These are phyloP conservation scores for Alternaria metachromatica DNA, from an alignment of 2,329 filamentous ascomycete species.

Conservation along the genomic window DNA sequence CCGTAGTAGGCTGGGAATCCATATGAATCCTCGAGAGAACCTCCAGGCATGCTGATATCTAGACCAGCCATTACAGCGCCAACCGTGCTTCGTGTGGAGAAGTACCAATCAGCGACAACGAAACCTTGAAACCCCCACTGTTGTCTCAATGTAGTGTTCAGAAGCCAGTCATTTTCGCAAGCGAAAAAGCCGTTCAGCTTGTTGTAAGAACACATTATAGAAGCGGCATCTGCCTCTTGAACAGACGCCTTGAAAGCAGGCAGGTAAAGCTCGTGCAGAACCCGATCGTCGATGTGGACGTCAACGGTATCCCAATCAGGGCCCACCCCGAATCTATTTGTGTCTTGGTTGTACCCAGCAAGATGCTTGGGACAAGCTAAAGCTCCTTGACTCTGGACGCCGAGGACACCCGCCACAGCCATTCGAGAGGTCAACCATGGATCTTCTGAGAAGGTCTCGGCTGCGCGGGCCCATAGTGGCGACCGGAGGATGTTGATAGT, in stretches of 20 bases:
- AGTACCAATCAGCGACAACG: conserved; percentile 54
- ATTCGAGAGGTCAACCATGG: conserved; percentile 1
- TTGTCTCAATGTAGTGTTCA: conserved; percentile 53
- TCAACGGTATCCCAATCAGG: conserved; percentile 63
- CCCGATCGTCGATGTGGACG: conserved; percentile 64
- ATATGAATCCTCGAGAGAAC: conserved; percentile 1
- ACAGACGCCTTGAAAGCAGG: conserved; percentile 7
- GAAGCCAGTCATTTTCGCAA: conserved; percentile 50
- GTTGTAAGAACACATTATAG: conserved; percentile 9
- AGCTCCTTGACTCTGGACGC: conserved; percentile 56
- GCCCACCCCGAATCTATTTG: conserved; percentile 70
- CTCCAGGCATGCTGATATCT: conserved; percentile 12
- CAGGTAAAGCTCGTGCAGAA: conserved; percentile 59
- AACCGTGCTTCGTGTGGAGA: background rate
- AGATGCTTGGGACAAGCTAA: conserved; percentile 63
- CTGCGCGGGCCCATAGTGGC: conserved; percentile 12
- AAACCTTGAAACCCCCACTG: conserved; percentile 56
- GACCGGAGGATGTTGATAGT: conserved; percentile 36
- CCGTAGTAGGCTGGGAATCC: conserved; percentile 2
- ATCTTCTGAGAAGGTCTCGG: conserved; percentile 13
- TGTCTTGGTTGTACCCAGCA: conserved; percentile 49
- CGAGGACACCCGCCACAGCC: conserved; percentile 3
- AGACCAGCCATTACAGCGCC: conserved; percentile 2
- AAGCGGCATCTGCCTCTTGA: conserved; percentile 4
- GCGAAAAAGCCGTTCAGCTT: background rate